Percentiles rank a stretch among this genome's conserved stretches.
phyloP scores from a whole-genome alignment of 1,139 yeast genomes.

The Debaryomyces psychrophilus region DNA sequence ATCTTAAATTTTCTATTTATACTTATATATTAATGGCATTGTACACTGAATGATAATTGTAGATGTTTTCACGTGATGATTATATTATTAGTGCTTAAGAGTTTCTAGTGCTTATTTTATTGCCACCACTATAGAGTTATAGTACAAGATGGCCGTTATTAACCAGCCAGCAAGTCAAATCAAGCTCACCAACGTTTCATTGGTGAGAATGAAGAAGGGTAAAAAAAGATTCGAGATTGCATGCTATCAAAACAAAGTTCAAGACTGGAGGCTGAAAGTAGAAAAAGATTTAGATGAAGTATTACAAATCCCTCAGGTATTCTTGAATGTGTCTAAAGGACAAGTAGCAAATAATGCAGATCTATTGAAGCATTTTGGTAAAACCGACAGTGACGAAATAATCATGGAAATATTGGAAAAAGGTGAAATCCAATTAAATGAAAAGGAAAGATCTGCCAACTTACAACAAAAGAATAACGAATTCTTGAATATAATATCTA shows the following conservation, averaged over 20 bases:
- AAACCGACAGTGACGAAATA: slow-evolving; percentile 72
- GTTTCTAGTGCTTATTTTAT: neutral
- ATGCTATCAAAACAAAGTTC: slow-evolving; percentile 95
- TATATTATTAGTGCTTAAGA: neutral
- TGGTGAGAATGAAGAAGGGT: slow-evolving; percentile 88
- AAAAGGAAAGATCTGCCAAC: slow-evolving; percentile 84
- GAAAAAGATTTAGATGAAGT: slow-evolving; percentile 97
- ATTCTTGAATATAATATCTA: slow-evolving; percentile 78
- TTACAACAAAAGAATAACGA: slow-evolving; percentile 79
- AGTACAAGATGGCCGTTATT: slow-evolving; percentile 53
- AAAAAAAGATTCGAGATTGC: slow-evolving; percentile 93
- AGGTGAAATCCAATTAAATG: slow-evolving; percentile 94
- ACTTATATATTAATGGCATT: slow-evolving; percentile 9
- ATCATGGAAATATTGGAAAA: slow-evolving; percentile 79
- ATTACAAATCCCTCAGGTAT: slow-evolving; percentile 92
- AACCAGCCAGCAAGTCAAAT: slow-evolving; percentile 90
- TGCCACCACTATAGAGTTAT: neutral
- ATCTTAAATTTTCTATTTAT: slow-evolving; percentile 6
- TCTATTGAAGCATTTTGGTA: slow-evolving; percentile 69
- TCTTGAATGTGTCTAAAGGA: slow-evolving; percentile 91
- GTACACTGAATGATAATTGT: slow-evolving; percentile 1
- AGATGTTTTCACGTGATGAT: slow-evolving; percentile 2
- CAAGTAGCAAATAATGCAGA: slow-evolving; percentile 92
- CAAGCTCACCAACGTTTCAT: slow-evolving; percentile 88
- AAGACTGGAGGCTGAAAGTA: slow-evolving; percentile 86